A percentile compares a stretch with the other conserved stretches of the same genome.
Conservation (phyloP, 2,329 filamentous ascomycete species). For the Colletotrichum sp. region DNA sequence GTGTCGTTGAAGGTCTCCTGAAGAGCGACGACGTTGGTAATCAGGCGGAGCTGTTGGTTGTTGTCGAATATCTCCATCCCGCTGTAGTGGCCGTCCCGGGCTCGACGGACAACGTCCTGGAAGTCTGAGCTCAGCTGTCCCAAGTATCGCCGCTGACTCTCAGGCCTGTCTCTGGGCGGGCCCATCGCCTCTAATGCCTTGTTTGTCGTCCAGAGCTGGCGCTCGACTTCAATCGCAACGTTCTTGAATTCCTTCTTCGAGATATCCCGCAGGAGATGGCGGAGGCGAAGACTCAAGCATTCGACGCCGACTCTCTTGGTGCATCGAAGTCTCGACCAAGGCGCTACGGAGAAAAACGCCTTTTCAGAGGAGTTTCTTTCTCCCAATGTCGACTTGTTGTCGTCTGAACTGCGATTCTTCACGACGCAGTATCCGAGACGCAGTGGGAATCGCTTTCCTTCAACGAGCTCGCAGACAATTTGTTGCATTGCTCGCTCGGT, state of each 20-base stretch:
- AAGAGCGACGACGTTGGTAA: conserved; percentile 40
- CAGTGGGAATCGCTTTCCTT: conserved; percentile 42
- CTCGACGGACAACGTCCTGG: conserved; percentile 28
- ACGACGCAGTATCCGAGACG: conserved; percentile 54
- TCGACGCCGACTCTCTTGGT: not conserved
- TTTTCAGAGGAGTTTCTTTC: conserved; percentile 37
- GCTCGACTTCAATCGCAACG: not conserved
- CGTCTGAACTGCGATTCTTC: conserved; percentile 44
- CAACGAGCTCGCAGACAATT: conserved; percentile 45
- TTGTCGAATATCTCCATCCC: conserved; percentile 32
- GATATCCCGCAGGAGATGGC: conserved; percentile 27
- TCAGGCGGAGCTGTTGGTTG: conserved; percentile 32
- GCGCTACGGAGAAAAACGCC: conserved; percentile 38
- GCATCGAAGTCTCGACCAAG: conserved; percentile 36
- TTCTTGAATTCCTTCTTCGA: conserved; percentile 32
- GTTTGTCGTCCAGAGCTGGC: not conserved
- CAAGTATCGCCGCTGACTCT: conserved; percentile 39
- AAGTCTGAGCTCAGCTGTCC: conserved; percentile 36
- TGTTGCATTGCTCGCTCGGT: conserved; percentile 41
- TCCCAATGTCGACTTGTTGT: conserved; percentile 32
- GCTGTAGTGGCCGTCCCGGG: conserved; percentile 40
- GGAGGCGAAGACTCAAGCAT: not conserved
- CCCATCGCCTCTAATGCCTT: conserved; percentile 33
- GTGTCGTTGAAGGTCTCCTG: conserved; percentile 38
- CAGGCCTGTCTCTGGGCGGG: conserved; percentile 25